A percentile compares a stretch with the other conserved stretches of the same genome.
phyloP scores from a whole-genome alignment of 1,284 basidiomycete genomes.

The Irpex rosettiformis region DNA sequence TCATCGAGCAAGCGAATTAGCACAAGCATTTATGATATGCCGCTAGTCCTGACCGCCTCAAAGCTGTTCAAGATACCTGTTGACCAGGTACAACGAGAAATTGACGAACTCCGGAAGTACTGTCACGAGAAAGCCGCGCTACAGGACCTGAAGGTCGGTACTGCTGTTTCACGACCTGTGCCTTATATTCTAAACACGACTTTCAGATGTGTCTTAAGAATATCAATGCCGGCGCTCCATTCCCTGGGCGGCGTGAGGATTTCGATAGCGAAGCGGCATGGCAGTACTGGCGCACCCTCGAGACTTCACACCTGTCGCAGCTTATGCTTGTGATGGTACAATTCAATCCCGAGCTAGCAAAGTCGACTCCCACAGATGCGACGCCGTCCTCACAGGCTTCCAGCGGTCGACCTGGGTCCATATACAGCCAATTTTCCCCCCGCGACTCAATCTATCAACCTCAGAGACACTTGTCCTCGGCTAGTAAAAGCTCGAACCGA shows the following conservation, averaged over 20 bases:
- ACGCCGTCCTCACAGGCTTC: constrained; percentile 37
- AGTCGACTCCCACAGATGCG: constrained; percentile 62
- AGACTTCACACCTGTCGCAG: constrained; percentile 83
- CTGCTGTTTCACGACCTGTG: neutral
- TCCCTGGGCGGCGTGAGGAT: constrained; percentile 85
- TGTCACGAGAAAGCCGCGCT: constrained; percentile 75
- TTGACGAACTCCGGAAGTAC: constrained; percentile 64
- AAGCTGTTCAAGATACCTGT: constrained; percentile 74
- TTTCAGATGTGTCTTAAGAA: constrained; percentile 86
- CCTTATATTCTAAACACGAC: constrained; percentile 8
- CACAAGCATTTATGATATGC: constrained; percentile 66
- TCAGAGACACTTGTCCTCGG: constrained; percentile 56
- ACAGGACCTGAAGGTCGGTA: constrained; percentile 59
- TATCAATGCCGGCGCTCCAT: constrained; percentile 79
- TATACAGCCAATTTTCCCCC: constrained; percentile 38
- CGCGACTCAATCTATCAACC: constrained; percentile 24
- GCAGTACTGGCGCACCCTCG: constrained; percentile 81
- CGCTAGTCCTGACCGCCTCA: constrained; percentile 68
- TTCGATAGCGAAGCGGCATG: constrained; percentile 82
- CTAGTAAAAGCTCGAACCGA: constrained; percentile 60
- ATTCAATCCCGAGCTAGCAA: constrained; percentile 84
- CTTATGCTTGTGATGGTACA: constrained; percentile 88
- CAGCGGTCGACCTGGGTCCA: constrained; percentile 49
- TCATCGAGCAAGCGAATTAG: constrained; percentile 39
- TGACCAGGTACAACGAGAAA: constrained; percentile 67